A percentile compares a stretch with the other conserved stretches of the same genome.
Evolutionary conservation across 1,284 basidiomycete species (phyloP).

Genomic region (Stygiomarasmius scandens): DNA sequence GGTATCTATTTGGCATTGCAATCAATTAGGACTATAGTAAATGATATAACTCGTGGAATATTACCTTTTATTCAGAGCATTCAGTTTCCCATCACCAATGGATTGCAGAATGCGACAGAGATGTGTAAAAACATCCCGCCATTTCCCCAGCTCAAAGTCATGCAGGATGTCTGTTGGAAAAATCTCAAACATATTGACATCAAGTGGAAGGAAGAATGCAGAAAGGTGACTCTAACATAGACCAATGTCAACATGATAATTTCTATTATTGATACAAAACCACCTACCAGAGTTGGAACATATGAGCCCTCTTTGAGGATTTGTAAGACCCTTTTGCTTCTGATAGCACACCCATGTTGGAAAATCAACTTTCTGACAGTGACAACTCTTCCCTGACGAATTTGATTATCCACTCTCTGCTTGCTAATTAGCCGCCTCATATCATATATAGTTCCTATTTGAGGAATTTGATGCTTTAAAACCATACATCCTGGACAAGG

Average conservation of each 20-base stretch:
- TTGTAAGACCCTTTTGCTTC: too few species aligned
- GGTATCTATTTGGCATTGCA: neutral
- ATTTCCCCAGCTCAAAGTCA: too few species aligned
- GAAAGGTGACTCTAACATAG: constrained; percentile 25
- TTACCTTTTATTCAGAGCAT: neutral
- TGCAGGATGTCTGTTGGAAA: constrained; percentile 21
- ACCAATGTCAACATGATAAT: neutral
- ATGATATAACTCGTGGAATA: neutral
- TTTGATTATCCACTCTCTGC: neutral
- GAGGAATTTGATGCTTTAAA: neutral
- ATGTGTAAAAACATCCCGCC: neutral
- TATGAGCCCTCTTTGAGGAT: too few species aligned
- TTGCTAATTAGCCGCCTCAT: neutral
- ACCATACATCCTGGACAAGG: neutral
- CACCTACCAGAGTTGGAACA: too few species aligned
- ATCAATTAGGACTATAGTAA: too few species aligned
- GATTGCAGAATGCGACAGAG: neutral
- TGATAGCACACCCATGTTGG: too few species aligned
- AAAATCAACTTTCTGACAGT: too few species aligned
- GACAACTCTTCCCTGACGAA: neutral
- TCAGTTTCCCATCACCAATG: neutral
- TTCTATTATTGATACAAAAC: neutral
- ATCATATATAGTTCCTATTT: neutral
- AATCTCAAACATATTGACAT: constrained; percentile 21
- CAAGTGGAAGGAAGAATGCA: constrained; percentile 3